Evolutionary conservation across 805 yeast species (phyloP).

Genomic region (Saccharomycopsis synnaedendra): DNA sequence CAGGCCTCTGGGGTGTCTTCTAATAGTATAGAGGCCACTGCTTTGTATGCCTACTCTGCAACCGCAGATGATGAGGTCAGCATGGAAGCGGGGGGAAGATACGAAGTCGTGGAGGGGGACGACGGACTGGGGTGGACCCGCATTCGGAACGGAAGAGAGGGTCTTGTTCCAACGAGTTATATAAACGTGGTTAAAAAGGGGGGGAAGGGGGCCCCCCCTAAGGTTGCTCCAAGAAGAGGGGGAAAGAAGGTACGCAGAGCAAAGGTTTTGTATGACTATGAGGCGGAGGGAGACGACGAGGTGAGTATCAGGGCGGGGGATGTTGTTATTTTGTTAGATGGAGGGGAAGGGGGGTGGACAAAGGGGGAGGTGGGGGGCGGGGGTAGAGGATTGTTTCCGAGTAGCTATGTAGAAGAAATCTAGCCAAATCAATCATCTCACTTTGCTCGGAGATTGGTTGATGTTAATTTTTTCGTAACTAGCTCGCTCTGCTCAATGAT

Average conservation of each 20-base stretch:
- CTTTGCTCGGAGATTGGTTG: background rate
- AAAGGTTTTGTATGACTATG: conserved; percentile 65
- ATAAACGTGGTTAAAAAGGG: conserved; percentile 30
- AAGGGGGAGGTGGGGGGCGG: conserved; percentile 67
- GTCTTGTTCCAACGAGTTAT: conserved; percentile 82
- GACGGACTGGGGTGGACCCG: conserved; percentile 93
- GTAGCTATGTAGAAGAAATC: conserved; percentile 37
- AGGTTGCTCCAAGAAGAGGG: conserved; percentile 70
- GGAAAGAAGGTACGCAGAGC: conserved; percentile 53
- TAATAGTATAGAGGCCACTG: conserved; percentile 27
- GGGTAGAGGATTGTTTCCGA: conserved; percentile 60
- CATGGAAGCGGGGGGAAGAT: conserved; percentile 46
- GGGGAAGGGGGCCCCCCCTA: conserved; percentile 51
- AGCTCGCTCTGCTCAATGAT: too few relatives aligned
- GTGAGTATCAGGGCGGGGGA: conserved; percentile 66
- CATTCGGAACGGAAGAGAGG: conserved; percentile 44
- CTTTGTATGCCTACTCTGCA: conserved; percentile 54
- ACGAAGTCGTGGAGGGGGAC: conserved; percentile 53
- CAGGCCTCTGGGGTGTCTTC: background rate
- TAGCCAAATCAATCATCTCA: background rate
- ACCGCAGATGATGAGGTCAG: conserved; percentile 67
- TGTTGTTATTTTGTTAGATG: conserved; percentile 50
- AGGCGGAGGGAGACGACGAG: conserved; percentile 74
- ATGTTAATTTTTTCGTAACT: background rate
- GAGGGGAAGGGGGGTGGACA: conserved; percentile 92